Base-by-base conservation (phyloP, 2,329 filamentous ascomycete species). In the Davidsoniella virescens region DNA sequence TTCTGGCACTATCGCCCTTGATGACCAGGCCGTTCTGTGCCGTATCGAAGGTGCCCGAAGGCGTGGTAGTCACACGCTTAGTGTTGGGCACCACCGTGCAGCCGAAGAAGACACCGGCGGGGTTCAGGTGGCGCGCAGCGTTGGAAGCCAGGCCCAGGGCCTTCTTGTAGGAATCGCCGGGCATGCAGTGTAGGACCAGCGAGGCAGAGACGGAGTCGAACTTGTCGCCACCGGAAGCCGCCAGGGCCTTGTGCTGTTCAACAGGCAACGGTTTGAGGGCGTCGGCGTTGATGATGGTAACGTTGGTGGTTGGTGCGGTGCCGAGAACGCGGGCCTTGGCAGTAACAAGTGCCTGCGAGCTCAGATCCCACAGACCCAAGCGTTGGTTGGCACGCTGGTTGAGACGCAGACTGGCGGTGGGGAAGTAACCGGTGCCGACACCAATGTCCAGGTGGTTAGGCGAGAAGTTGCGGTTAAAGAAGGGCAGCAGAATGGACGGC, bases 371-470 rank as follows among this genome's bases (percentile, higher is more conserved):
- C 9, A 69, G 59, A 1, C 63, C 61, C 3, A 69, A 54, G 4
- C 59, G 54, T 38, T 62, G 59, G 44, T 52, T 57, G 46, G 54
- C 46, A 44, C 48, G 20, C 20, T 39, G 44, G 40, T 55, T 52
- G 41, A 55, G 54, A 1, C 52, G 53, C 20, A 64, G 55, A 4
- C 60, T 58, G 9, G 52, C 53, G 23, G 61, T 57, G 1, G 63
- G 64, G 45, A 65, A 66, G 54, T 61, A 68, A 9, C 65, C 65
- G 2, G 63, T 63, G 1, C 62, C 65, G n/a, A 67, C 64, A 45
- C 65, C 65, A 20, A 64, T 57, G 55, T 68, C 65, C 17, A 68
- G 61, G 50, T 67, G 66, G 23, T 57, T 56, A n/a, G 54, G 44
- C 5, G 62, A 60, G 50, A 67, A 61, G 53, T 63, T 57, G 29